phyloP scores from a whole-genome alignment of 257 asterid genomes.

The Salvia splendens region DNA sequence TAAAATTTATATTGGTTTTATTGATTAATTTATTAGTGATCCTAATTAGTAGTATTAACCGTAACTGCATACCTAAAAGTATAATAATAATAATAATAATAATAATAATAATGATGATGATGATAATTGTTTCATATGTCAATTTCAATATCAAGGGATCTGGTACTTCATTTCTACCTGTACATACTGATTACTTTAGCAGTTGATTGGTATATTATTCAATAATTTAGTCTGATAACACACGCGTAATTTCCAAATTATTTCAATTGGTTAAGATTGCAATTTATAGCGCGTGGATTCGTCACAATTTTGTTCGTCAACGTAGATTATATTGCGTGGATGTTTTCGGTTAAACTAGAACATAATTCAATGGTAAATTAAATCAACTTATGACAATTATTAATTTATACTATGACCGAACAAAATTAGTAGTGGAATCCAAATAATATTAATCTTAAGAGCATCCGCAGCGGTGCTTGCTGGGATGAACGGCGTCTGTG shows the following conservation, averaged over 20 bases:
- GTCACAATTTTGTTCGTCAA: conserved; percentile 35
- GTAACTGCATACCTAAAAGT: no score
- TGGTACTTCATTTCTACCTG: background rate
- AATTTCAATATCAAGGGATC: background rate
- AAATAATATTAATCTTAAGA: no score
- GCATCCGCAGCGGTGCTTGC: no score
- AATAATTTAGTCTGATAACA: no score
- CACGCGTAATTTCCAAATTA: conserved; percentile 30
- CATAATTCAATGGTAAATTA: no score
- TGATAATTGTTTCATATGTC: conserved; percentile 8
- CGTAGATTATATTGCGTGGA: background rate
- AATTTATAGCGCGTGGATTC: conserved; percentile 32
- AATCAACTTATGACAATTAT: no score
- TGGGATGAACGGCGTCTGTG: no score
- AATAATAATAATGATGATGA: background rate
- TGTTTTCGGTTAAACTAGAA: background rate
- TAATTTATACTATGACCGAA: no score
- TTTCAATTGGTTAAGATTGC: conserved; percentile 19
- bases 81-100: background rate
- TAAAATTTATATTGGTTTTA: no score
- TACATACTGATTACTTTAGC: background rate
- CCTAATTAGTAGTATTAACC: no score
- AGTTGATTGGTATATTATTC: background rate
- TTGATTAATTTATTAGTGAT: no score
- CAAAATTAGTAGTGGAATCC: no score